Percentiles rank a stretch among this genome's conserved stretches.
These are phyloP conservation scores for Helminthosporium solani DNA, from an alignment of 2,329 filamentous ascomycete genomes.

Conservation along the genomic window DNA sequence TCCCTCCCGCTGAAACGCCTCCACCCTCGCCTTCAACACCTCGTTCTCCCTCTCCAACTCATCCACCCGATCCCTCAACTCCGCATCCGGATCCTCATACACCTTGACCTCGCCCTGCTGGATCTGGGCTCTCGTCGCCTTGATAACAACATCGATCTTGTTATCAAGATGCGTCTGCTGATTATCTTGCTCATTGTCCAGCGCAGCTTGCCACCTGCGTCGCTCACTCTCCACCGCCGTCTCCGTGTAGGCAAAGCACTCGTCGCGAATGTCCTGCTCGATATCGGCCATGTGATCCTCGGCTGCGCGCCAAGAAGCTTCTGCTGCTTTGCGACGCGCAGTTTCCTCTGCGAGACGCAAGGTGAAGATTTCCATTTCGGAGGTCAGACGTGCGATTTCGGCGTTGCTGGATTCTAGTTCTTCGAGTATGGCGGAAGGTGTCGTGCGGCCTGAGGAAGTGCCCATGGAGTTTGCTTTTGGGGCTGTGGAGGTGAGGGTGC, in stretches of 20 bases:
- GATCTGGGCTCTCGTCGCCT: conserved; percentile 50
- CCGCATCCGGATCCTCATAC: conserved; percentile 45
- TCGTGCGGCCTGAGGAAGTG: conserved; percentile 48
- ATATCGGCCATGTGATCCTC: conserved; percentile 68
- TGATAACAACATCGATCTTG: conserved; percentile 75
- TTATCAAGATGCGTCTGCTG: conserved; percentile 83
- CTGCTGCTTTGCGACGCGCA: conserved; percentile 67
- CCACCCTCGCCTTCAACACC: conserved; percentile 39
- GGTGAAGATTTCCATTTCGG: conserved; percentile 74
- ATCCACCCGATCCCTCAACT: conserved; percentile 38
- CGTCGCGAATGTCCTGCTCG: conserved; percentile 83
- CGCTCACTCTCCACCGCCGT: conserved; percentile 71
- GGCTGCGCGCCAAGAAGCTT: conserved; percentile 68
- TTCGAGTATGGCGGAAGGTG: conserved; percentile 50
- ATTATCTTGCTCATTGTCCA: conserved; percentile 74
- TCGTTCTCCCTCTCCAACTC: conserved; percentile 50
- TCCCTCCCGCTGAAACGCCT: conserved; percentile 44
- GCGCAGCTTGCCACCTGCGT: conserved; percentile 74
- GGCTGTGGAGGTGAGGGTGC: conserved; percentile 27
- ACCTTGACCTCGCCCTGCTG: conserved; percentile 42
- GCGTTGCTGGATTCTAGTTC: conserved; percentile 81
- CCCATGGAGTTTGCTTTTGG: conserved; percentile 17
- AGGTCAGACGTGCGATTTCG: conserved; percentile 76
- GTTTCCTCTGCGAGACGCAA: conserved; percentile 70
- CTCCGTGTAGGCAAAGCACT: conserved; percentile 87